These are phyloP conservation scores for Acanthamoeba sp. DNA, from an alignment of 208 protist species.

Conservation along the genomic window DNA sequence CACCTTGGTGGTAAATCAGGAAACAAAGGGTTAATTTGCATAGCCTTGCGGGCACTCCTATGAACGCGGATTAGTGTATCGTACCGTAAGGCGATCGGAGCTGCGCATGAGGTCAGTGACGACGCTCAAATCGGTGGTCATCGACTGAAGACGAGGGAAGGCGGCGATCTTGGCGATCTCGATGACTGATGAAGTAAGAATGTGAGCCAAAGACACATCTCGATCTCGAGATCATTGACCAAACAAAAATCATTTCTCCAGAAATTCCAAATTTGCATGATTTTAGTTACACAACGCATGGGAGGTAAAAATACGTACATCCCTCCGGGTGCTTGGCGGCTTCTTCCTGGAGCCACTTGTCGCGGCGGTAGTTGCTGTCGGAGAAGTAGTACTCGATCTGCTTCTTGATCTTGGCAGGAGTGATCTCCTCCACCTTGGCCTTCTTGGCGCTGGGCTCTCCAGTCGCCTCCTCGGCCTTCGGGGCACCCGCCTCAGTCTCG, in stretches of 20 bases:
- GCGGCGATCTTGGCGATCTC: constrained; percentile 49
- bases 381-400: constrained; percentile 82
- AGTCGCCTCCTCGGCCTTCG: not conserved
- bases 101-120: not conserved
- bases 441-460: constrained; percentile 54
- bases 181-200: not conserved
- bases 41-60: not conserved
- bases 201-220: not conserved
- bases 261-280: no score
- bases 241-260: no score
- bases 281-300: no score
- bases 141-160: constrained; percentile 9
- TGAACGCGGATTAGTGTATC: not conserved
- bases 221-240: no score
- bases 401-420: constrained; percentile 64
- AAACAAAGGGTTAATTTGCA: not conserved
- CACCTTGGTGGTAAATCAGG: not conserved
- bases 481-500: not conserved
- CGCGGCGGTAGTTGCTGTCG: constrained; percentile 77
- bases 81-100: constrained; percentile 44
- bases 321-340: constrained; percentile 75
- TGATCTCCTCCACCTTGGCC: constrained; percentile 46
- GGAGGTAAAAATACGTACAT: constrained; percentile 76
- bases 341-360: constrained; percentile 78
- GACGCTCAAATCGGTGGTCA: constrained; percentile 23